Base-by-base conservation (phyloP, 2,329 filamentous ascomycete species). In the Trichoderma guizhouense region DNA sequence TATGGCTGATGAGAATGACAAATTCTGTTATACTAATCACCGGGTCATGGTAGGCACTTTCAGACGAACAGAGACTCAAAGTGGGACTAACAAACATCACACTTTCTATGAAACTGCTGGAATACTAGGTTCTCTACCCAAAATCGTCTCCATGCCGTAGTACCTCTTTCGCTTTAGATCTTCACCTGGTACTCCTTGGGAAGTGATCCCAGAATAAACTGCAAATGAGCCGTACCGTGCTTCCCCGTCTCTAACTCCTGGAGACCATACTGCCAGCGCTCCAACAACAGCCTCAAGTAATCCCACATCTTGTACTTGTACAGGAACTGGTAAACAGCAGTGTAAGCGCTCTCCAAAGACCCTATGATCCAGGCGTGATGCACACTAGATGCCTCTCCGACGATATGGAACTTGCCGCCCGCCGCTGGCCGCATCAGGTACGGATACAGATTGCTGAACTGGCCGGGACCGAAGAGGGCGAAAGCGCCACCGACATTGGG, bases 291-390 rank as follows among this genome's bases (percentile, higher is more conserved):
- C 39, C 15, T n/a, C 39, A 43, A n/a, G 3, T 43, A 43, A n/a
- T 43, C 39, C 39, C 39, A 43, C 39, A 43, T n/a, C 39, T 43
- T 43, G 39, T 43, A 43, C 39, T 43, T 43, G 39, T 43, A 43
- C 21, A 53, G 5, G 21, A 53, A 53, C 47, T 53, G n/a, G 11
- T 53, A 53, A 6, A 53, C n/a, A 3, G 47, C 47, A 11, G 47
- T 21, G 47, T 53, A 53, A 6, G 53, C 53, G 26, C 53, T 57
- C 12, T 57, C 15, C 9, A 57, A 18, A 3, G 53, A 26, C 1
- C 53, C 53, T 28, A 57, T 26, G 14, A 57, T 26, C 53, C 53
- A 57, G 53, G 53, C 53, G 14, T 57, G 53, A 57, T 57, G 53
- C 3, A 26, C 12, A 1, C 53, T 57, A 5, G 53, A 26, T 18